These are phyloP conservation scores for Aspergillus costaricaensis DNA, from an alignment of 2,329 filamentous ascomycete species.

Conservation along the genomic window DNA sequence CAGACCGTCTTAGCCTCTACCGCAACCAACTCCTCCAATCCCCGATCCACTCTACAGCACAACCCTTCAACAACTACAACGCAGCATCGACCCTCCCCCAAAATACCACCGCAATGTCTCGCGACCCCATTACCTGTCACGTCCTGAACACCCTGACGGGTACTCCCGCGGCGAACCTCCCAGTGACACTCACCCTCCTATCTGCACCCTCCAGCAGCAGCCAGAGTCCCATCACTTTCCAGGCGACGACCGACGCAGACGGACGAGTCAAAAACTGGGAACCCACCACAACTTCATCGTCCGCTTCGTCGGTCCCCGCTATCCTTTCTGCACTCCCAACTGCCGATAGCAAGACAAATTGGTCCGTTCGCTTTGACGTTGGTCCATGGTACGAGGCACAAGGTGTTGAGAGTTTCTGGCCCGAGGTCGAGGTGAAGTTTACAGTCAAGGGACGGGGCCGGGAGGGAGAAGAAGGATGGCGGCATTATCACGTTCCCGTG, in stretches of 20 bases:
- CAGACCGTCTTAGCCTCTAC: constrained; percentile 37
- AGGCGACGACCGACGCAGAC: constrained; percentile 47
- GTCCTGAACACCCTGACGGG: constrained; percentile 53
- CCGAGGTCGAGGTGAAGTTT: constrained; percentile 54
- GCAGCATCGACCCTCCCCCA: constrained; percentile 13
- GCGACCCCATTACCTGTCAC: constrained; percentile 53
- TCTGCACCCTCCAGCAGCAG: constrained; percentile 30
- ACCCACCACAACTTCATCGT: constrained; percentile 25
- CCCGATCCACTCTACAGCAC: constrained; percentile 12
- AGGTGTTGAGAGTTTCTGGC: constrained; percentile 53
- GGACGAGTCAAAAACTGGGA: constrained; percentile 50
- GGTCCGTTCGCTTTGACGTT: constrained; percentile 50
- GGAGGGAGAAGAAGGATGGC: constrained; percentile 46
- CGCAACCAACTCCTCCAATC: constrained; percentile 32
- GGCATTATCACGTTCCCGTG: constrained; percentile 55
- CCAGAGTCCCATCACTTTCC: constrained; percentile 33
- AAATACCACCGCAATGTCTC: constrained; percentile 34
- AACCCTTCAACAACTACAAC: constrained; percentile 12
- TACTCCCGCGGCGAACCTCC: constrained; percentile 48
- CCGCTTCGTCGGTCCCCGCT: constrained; percentile 23
- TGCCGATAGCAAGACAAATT: constrained; percentile 44
- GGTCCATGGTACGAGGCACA: constrained; percentile 50
- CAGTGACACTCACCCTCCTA: constrained; percentile 58
- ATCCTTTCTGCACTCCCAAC: constrained; percentile 39
- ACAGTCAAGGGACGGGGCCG: constrained; percentile 47